A percentile compares a stretch with the other conserved stretches of the same genome.
Evolutionary conservation across 805 yeast species (phyloP).

Genomic region (Metschnikowia arizonensis): DNA sequence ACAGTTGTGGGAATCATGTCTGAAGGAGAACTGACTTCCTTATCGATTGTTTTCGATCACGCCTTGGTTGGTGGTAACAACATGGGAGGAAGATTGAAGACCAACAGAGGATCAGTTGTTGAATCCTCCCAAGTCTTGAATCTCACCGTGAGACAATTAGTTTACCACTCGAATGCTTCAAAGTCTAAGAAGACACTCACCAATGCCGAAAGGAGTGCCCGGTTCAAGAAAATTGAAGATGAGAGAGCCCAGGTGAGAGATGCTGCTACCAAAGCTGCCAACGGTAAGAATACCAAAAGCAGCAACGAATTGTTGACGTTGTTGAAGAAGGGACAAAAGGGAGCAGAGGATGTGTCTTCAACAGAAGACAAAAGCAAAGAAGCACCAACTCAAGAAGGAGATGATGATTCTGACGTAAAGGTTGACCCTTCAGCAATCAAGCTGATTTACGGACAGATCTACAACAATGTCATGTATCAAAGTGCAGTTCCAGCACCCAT

Average conservation of each 20-base stretch:
- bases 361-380: not conserved
- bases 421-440: conserved; percentile 32
- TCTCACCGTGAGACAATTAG: conserved; percentile 66
- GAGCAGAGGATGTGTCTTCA: conserved; percentile 7
- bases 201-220: conserved; percentile 17
- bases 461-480: conserved; percentile 40
- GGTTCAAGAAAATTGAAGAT: conserved; percentile 11
- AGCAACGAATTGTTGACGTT: conserved; percentile 31
- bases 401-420: conserved; percentile 16
- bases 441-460: conserved; percentile 42
- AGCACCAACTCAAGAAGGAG: not conserved
- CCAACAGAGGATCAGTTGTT: conserved; percentile 80
- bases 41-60: conserved; percentile 80
- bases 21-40: conserved; percentile 56
- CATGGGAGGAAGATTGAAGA: conserved; percentile 69
- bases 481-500: conserved; percentile 21
- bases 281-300: conserved; percentile 23
- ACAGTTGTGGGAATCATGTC: conserved; percentile 69
- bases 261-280: conserved; percentile 9
- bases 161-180: conserved; percentile 70
- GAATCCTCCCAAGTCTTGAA: conserved; percentile 81
- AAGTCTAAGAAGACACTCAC: conserved; percentile 30
- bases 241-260: conserved; percentile 4
- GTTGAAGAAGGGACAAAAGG: conserved; percentile 23
- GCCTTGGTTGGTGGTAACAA: conserved; percentile 79